Conservation (phyloP, 208 protist species). For the Crithidia acanthocephali region DNA sequence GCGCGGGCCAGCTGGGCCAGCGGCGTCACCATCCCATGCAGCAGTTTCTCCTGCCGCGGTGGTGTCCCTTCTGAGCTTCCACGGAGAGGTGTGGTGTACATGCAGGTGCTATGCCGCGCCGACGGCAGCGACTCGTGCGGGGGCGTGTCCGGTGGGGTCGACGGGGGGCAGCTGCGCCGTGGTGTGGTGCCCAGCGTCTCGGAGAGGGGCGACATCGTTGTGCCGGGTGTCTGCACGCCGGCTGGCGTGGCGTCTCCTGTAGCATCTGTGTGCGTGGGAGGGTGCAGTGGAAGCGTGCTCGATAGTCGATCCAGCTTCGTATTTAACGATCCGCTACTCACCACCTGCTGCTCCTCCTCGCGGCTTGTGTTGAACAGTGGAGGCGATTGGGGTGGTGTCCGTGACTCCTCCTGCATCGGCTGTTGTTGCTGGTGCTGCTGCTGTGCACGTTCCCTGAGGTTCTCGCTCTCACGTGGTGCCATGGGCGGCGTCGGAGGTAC, state of each 20-base stretch:
- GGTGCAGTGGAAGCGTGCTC: neutral
- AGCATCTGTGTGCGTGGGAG: neutral
- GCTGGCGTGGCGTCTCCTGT: neutral
- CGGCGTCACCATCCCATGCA: constrained; percentile 1
- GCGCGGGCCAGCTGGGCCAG: constrained; percentile 26
- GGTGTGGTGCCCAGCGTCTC: constrained; percentile 8
- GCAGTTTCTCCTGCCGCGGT: neutral
- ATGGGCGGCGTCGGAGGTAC: neutral
- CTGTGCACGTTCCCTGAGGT: neutral
- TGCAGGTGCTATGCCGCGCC: neutral
- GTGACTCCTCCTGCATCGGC: neutral
- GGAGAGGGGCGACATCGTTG: constrained; percentile 12
- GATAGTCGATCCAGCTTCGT: neutral
- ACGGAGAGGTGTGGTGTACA: neutral
- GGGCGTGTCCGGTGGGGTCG: neutral
- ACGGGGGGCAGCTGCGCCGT: neutral
- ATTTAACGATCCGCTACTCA: constrained; percentile 1
- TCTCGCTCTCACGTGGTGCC: neutral
- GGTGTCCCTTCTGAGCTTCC: neutral
- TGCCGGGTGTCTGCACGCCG: constrained; percentile 7
- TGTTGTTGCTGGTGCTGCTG: neutral
- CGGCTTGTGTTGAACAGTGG: neutral
- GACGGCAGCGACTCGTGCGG: neutral
- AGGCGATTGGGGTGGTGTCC: too few species aligned
- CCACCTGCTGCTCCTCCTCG: neutral